Percentiles rank a stretch among this genome's conserved stretches.
These are phyloP conservation scores for Colletotrichum godetiae DNA, from an alignment of 2,329 filamentous ascomycete species.

Conservation along the genomic window DNA sequence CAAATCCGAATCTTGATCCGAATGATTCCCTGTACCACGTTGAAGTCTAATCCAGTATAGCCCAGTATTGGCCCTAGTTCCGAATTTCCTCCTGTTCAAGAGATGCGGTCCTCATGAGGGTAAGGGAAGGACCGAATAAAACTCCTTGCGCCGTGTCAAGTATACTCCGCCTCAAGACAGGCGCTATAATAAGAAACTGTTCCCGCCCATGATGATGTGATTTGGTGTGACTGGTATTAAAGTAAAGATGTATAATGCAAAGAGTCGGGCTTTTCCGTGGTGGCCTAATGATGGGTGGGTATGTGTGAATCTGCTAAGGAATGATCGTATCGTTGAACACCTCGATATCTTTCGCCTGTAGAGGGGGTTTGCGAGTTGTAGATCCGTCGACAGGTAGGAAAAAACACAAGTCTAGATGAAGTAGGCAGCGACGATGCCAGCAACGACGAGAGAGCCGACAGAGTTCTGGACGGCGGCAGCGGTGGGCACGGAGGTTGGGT, in stretches of 20 bases:
- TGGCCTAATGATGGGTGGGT: neutral
- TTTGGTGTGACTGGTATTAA: neutral
- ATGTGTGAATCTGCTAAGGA: neutral
- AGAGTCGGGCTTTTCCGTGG: neutral
- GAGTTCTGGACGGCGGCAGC: conserved; percentile 45
- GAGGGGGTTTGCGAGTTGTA: neutral
- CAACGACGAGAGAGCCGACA: conserved; percentile 47
- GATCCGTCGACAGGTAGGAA: neutral
- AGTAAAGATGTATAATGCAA: neutral
- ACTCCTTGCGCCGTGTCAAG: neutral
- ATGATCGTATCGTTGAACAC: neutral
- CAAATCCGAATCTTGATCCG: no score
- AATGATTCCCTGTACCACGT: neutral
- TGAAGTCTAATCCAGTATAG: no score
- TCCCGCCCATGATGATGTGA: neutral
- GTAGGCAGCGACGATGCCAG: conserved; percentile 53
- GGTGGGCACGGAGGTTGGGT: conserved; percentile 38
- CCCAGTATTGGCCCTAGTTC: no score
- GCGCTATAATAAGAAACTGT: neutral
- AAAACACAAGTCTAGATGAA: conserved; percentile 49
- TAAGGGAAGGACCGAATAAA: neutral
- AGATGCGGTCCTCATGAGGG: no score
- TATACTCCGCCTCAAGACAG: no score
- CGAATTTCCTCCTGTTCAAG: no score
- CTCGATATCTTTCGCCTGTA: neutral